These are phyloP conservation scores for Bruguiera gymnorhiza DNA, from an alignment of 345 rosid genomes.

Conservation along the genomic window DNA sequence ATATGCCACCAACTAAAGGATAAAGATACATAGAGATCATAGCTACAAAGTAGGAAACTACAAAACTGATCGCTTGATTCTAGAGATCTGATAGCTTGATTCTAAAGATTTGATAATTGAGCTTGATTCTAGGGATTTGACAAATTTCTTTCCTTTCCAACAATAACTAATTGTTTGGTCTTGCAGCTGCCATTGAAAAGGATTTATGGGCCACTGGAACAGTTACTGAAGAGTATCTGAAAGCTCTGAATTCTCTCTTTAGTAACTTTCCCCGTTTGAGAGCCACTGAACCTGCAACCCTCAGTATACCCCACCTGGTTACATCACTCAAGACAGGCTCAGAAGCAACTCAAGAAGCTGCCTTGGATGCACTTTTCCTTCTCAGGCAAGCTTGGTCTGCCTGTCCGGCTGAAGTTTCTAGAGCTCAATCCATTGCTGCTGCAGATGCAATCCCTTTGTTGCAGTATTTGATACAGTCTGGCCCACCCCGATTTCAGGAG, in stretches of 20 bases:
- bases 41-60: too few relatives aligned
- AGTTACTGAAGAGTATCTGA: slow-evolving; percentile 91
- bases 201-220: slow-evolving; percentile 97
- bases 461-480: slow-evolving; percentile 95
- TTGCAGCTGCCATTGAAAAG: slow-evolving; percentile 96
- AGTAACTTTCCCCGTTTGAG: slow-evolving; percentile 96
- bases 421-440: slow-evolving; percentile 94
- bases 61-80: too few relatives aligned
- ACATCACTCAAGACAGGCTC: slow-evolving; percentile 89
- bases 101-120: too few relatives aligned
- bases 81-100: too few relatives aligned
- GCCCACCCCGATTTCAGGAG: slow-evolving; percentile 99
- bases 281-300: slow-evolving; percentile 98
- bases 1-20: too few relatives aligned
- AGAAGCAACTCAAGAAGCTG: slow-evolving; percentile 99
- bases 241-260: slow-evolving; percentile 82
- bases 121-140: too few relatives aligned
- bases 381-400: slow-evolving; percentile 99
- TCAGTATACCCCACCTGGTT: slow-evolving; percentile 93
- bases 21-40: too few relatives aligned
- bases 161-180: slow-evolving; percentile 15
- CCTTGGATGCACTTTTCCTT: slow-evolving; percentile 88
- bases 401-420: slow-evolving; percentile 94
- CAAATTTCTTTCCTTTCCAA: too few relatives aligned
- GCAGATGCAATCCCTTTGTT: slow-evolving; percentile 97